Conservation (phyloP, 2,329 filamentous ascomycete genomes). For the Westerdykella ornata region DNA sequence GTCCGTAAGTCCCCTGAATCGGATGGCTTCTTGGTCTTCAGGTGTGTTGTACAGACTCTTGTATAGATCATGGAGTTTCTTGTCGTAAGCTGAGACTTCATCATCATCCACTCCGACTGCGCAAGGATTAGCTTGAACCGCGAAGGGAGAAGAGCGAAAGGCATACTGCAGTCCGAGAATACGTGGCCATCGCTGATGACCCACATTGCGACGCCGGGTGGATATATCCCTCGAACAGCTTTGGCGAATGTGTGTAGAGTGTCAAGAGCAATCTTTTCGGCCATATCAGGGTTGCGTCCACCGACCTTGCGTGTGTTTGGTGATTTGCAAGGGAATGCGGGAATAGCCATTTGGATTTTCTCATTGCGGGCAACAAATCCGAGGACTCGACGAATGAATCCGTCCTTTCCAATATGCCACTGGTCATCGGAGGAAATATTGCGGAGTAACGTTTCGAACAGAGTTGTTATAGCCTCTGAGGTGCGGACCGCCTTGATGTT, state of each 20-base stretch:
- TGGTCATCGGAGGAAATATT: conserved; percentile 25
- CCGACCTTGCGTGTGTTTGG: conserved; percentile 53
- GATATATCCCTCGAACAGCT: conserved; percentile 37
- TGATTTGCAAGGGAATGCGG: conserved; percentile 58
- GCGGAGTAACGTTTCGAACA: conserved; percentile 26
- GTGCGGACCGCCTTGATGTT: conserved; percentile 2
- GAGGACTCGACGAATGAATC: conserved; percentile 22
- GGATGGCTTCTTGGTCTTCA: conserved; percentile 5
- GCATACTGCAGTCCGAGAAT: conserved; percentile 38
- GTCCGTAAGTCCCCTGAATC: conserved; percentile 9
- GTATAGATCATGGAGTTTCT: conserved; percentile 26
- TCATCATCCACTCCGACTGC: conserved; percentile 41
- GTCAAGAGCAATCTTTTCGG: conserved; percentile 39
- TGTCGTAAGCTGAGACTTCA: conserved; percentile 38
- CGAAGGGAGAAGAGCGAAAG: too few relatives aligned
- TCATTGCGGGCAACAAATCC: conserved; percentile 22
- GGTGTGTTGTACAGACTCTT: neutral
- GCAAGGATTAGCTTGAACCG: conserved; percentile 5
- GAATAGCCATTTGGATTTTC: conserved; percentile 37
- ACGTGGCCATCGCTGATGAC: conserved; percentile 43
- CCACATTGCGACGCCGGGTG: conserved; percentile 38
- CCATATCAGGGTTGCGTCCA: conserved; percentile 41
- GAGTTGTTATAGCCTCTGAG: conserved; percentile 16
- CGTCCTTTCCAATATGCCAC: conserved; percentile 21
- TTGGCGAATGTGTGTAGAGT: conserved; percentile 39